These are phyloP conservation scores for Musa balbisiana DNA, from an alignment of 202 grass and related monocot genomes.

Conservation along the genomic window DNA sequence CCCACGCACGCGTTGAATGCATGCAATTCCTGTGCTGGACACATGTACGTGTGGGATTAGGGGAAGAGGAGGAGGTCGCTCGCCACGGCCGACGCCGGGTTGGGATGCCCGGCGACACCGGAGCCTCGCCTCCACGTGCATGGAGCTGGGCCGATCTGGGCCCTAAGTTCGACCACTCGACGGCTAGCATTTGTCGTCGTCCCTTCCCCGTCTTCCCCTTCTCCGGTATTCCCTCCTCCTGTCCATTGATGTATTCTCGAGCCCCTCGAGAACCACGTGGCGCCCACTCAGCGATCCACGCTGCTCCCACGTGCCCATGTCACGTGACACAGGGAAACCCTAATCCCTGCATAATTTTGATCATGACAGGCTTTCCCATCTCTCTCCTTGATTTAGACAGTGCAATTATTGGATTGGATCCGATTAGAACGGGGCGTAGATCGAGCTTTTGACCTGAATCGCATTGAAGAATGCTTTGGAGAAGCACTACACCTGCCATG, in stretches of 20 bases:
- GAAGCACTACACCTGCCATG: too few relatives aligned
- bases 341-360: too few relatives aligned
- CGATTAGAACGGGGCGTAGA: too few relatives aligned
- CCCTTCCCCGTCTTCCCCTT: conserved; percentile 6
- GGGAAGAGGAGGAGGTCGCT: too few relatives aligned
- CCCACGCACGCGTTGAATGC: too few relatives aligned
- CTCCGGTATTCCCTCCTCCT: conserved; percentile 18
- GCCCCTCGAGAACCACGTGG: conserved; percentile 26
- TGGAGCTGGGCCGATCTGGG: neutral
- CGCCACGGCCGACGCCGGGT: neutral
- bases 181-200: conserved; percentile 32
- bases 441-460: too few relatives aligned
- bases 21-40: too few relatives aligned
- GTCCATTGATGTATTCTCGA: conserved; percentile 26
- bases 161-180: conserved; percentile 14
- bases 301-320: conserved; percentile 4
- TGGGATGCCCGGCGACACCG: conserved; percentile 42
- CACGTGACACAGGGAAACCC: conserved; percentile 17
- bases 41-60: too few relatives aligned
- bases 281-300: conserved; percentile 29
- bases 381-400: too few relatives aligned
- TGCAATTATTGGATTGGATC: too few relatives aligned
- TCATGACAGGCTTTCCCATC: too few relatives aligned
- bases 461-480: too few relatives aligned
- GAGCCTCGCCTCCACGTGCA: conserved; percentile 35